Base-by-base conservation (phyloP, 495 filamentous ascomycete genomes). In the Aspergillus biplanus region DNA sequence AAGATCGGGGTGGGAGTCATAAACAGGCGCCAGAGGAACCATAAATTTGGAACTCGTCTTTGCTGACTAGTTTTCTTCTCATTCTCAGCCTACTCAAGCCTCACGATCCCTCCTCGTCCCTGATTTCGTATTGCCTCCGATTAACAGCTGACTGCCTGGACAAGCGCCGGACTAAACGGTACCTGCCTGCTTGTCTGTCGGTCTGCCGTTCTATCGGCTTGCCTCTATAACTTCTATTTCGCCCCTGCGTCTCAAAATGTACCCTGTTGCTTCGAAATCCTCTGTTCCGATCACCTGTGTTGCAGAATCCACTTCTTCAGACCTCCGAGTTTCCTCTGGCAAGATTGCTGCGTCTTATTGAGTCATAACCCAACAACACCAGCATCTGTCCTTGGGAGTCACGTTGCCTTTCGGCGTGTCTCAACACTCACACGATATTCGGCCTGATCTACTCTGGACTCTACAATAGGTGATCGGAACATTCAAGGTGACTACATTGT, bases 211-310 rank as follows among this genome's bases (percentile, higher is more conserved):
- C 62, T 64, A 63, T 66, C 69, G 69, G 66, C 63, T 58, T 62
- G 55, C 49, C 56, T 62, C 60, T 71, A 65, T 67, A 65, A 58
- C 63, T 58, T 56, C 59, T 53, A 48, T 48, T 59, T 60, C 59
- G 52, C 42, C 58, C 48, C 52, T 58, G 16, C 54, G 52, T 60
- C 62, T 63, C 73, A 75, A 75, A 64, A 75, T 75, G 73, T 75
- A 73, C 73, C 65, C 52, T 70, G 64, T 66, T 70, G 67, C 52
- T 64, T 65, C 60, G 46, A 65, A 66, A 61, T 59, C 61, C 64
- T 31, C 60, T 67, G 71, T 67, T 70, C 73, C 73, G 73, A 66
- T 73, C 69, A 60, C 66, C 71, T 57, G 62, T 69, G 62, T 72
- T 68, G 67, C 64, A 63, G 65, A 68, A 63, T 71, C 65, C 68